Percentiles rank a stretch among this genome's conserved stretches.
Evolutionary conservation across 108 stramenopile species (phyloP).

Genomic region (Craspedostauros australis): DNA sequence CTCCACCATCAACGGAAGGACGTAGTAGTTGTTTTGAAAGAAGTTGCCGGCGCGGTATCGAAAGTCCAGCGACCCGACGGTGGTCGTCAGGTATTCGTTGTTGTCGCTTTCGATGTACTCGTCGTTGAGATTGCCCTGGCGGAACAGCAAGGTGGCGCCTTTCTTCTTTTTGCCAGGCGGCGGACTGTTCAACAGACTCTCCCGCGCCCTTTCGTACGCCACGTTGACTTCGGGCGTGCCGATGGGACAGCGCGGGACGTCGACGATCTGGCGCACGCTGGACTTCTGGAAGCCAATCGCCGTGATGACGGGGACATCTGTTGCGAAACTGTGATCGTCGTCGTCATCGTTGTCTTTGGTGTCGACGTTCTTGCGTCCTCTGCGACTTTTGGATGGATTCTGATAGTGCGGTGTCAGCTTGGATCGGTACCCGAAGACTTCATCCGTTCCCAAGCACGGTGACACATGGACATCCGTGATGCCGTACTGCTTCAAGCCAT

Average conservation of each 20-base stretch:
- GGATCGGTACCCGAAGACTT: conserved; percentile 83
- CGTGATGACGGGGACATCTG: conserved; percentile 4
- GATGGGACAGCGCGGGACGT: conserved; percentile 89
- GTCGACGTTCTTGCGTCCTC: background rate
- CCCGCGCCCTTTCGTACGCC: conserved; percentile 43
- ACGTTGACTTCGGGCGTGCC: conserved; percentile 89
- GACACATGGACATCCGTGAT: conserved; percentile 23
- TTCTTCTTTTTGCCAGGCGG: conserved; percentile 22
- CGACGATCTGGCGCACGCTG: conserved; percentile 64
- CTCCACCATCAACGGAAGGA: conserved; percentile 90
- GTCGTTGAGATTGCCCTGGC: conserved; percentile 52
- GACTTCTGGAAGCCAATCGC: conserved; percentile 81
- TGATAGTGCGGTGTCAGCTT: conserved; percentile 98
- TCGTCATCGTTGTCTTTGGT: no score
- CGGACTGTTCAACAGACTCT: conserved; percentile 30
- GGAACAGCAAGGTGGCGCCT: conserved; percentile 86
- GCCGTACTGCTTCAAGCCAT: conserved; percentile 44
- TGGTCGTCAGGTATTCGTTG: conserved; percentile 67
- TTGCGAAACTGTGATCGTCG: no score
- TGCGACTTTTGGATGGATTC: conserved; percentile 52
- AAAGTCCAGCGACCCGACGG: conserved; percentile 63
- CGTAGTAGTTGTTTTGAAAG: conserved; percentile 94
- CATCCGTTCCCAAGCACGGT: conserved; percentile 80
- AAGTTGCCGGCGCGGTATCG: conserved; percentile 93
- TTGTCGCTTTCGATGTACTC: conserved; percentile 75